These are phyloP conservation scores for Pichia cactophila DNA, from an alignment of 1,139 yeast species.

Conservation along the genomic window DNA sequence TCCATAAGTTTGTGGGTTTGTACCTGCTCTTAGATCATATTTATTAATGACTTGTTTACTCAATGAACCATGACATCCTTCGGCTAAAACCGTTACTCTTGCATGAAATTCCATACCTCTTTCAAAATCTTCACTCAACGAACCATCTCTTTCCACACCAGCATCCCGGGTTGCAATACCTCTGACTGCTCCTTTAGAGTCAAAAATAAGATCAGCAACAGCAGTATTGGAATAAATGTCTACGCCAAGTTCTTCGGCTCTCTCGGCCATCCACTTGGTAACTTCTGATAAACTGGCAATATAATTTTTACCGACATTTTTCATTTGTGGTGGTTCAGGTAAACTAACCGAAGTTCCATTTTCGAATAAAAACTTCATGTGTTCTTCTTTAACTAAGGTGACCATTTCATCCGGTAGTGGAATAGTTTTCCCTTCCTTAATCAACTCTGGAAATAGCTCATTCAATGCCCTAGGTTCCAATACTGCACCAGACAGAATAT, in stretches of 20 bases:
- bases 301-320: conserved; percentile 71
- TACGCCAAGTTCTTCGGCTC: conserved; percentile 90
- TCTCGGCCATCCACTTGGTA: conserved; percentile 73
- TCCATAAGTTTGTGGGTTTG: conserved; percentile 85
- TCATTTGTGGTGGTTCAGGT: conserved; percentile 93
- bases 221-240: conserved; percentile 89
- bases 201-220: conserved; percentile 73
- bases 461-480: conserved; percentile 80
- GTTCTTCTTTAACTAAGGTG: conserved; percentile 61
- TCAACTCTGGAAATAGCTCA: conserved; percentile 63
- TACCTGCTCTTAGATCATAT: conserved; percentile 57
- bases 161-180: conserved; percentile 94
- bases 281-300: conserved; percentile 79
- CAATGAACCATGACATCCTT: conserved; percentile 95
- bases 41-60: conserved; percentile 67
- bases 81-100: conserved; percentile 79
- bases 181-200: conserved; percentile 51
- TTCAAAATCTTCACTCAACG: conserved; percentile 69
- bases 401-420: conserved; percentile 74
- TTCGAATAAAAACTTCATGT: conserved; percentile 59
- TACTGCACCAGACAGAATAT: conserved; percentile 89
- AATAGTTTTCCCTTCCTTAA: conserved; percentile 39
- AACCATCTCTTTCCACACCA: conserved; percentile 71
- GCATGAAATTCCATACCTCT: conserved; percentile 97
- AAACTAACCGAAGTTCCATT: conserved; percentile 48